phyloP scores from a whole-genome alignment of 768 basidiomycete genomes.

The Cyclocybe cylindracea region DNA sequence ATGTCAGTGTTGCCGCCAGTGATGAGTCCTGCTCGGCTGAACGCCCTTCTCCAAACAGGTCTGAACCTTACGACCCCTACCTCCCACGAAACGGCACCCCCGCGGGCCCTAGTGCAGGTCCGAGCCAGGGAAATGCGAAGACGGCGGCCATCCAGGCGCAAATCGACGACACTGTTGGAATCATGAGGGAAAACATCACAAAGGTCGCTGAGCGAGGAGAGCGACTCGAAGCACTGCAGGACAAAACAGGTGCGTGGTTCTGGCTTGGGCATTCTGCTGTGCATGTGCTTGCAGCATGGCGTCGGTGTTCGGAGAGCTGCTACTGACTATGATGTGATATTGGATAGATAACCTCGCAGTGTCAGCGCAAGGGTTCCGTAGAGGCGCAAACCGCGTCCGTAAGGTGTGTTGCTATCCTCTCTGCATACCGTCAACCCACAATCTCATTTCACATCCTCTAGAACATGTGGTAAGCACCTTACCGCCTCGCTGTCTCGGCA shows the following conservation, averaged over 20 bases:
- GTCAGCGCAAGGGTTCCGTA: slow-evolving; percentile 97
- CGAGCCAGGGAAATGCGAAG: slow-evolving; percentile 69
- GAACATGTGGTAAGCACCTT: slow-evolving; percentile 85
- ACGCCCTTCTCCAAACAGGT: slow-evolving; percentile 52
- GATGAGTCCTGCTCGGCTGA: slow-evolving; percentile 1
- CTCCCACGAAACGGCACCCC: slow-evolving; percentile 81
- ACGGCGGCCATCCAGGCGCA: slow-evolving; percentile 96
- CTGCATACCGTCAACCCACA: neutral
- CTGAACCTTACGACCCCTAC: slow-evolving; percentile 99
- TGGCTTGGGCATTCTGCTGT: slow-evolving; percentile 1
- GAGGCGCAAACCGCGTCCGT: slow-evolving; percentile 95
- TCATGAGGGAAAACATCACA: slow-evolving; percentile 98
- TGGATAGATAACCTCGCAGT: slow-evolving; percentile 89
- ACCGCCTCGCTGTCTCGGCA: slow-evolving; percentile 1
- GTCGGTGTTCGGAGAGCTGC: neutral
- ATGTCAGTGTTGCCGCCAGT: slow-evolving; percentile 32
- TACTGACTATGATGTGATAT: slow-evolving; percentile 4
- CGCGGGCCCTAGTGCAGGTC: slow-evolving; percentile 46
- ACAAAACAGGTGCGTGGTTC: slow-evolving; percentile 86
- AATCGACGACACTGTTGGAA: slow-evolving; percentile 95
- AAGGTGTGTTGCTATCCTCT: slow-evolving; percentile 62
- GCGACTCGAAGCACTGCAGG: slow-evolving; percentile 89
- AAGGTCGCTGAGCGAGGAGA: slow-evolving; percentile 96
- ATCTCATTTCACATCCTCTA: slow-evolving; percentile 26
- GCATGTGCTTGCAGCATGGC: neutral